Conservation (phyloP, 345 rosid species). For the Cardamine occulta region DNA sequence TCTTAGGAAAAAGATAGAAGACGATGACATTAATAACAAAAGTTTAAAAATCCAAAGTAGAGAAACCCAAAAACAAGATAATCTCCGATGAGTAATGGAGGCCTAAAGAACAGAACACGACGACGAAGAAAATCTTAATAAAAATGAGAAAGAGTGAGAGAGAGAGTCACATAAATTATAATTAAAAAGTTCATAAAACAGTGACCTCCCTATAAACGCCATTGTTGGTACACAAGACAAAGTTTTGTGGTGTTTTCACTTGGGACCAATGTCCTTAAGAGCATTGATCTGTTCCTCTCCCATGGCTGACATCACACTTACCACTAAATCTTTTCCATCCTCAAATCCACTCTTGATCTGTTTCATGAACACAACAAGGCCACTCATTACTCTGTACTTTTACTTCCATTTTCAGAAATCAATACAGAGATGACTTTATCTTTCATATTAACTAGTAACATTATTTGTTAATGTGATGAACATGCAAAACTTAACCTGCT, state of each 20-base stretch:
- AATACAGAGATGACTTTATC: not conserved
- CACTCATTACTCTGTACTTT: not conserved
- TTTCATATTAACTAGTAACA: not conserved
- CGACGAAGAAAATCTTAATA: not conserved
- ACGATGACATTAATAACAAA: slow-evolving; percentile 2
- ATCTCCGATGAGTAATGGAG: not conserved
- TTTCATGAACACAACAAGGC: not conserved
- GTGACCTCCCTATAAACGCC: slow-evolving; percentile 6
- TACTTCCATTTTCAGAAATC: not conserved
- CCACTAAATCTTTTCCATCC: slow-evolving; percentile 74
- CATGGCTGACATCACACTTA: slow-evolving; percentile 79
- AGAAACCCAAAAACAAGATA: slow-evolving; percentile 5
- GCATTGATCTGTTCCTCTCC: slow-evolving; percentile 86
- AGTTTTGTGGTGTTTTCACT: slow-evolving; percentile 16
- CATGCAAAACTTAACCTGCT: slow-evolving; percentile 46
- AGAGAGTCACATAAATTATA: slow-evolving; percentile 4
- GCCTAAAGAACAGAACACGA: not conserved
- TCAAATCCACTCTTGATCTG: slow-evolving; percentile 73
- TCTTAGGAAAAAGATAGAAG: not conserved
- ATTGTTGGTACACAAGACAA: not conserved
- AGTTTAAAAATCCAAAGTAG: not conserved
- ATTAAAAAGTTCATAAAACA: slow-evolving; percentile 32
- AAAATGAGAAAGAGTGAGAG: not conserved
- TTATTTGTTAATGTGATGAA: not conserved
- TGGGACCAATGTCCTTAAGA: slow-evolving; percentile 77